Conservation (phyloP, 1,284 basidiomycete species). For the Cutaneotrichosporon curvatum region DNA sequence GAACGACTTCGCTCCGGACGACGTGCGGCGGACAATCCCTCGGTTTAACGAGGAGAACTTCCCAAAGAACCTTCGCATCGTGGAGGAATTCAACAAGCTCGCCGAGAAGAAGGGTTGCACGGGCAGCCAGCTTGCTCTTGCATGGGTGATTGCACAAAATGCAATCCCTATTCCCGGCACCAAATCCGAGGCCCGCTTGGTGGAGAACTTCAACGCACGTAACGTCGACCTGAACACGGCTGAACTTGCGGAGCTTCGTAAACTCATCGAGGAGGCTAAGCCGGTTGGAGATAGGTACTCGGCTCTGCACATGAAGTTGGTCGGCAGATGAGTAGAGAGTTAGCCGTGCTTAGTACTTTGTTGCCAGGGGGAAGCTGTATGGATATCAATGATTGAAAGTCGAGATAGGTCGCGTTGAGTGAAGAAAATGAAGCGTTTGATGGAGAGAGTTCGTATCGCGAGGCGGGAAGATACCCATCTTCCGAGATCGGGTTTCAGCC, state of each 20-base stretch:
- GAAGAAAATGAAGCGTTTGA: too few species aligned
- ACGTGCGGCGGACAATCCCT: slow-evolving; percentile 36
- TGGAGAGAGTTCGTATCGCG: too few species aligned
- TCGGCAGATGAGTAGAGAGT: slow-evolving; percentile 13
- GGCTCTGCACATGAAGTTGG: slow-evolving; percentile 2
- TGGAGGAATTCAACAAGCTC: slow-evolving; percentile 27
- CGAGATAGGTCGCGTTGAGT: too few species aligned
- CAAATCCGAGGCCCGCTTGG: slow-evolving; percentile 26
- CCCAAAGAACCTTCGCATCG: slow-evolving; percentile 37
- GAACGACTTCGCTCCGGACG: slow-evolving; percentile 34
- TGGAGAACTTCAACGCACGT: slow-evolving; percentile 40
- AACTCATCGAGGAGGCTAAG: slow-evolving; percentile 28
- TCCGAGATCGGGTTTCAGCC: too few species aligned
- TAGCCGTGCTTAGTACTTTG: too few species aligned
- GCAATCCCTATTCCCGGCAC: slow-evolving; percentile 46
- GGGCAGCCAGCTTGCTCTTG: slow-evolving; percentile 44
- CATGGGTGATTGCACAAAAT: slow-evolving; percentile 47
- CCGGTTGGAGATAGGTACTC: slow-evolving; percentile 17
- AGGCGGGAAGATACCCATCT: too few species aligned
- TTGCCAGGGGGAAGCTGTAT: too few species aligned
- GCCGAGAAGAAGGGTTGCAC: slow-evolving; percentile 40
- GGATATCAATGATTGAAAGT: too few species aligned
- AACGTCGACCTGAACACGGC: slow-evolving; percentile 30
- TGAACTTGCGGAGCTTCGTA: slow-evolving; percentile 36
- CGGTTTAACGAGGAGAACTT: slow-evolving; percentile 40